A percentile compares a stretch with the other conserved stretches of the same genome.
These are phyloP conservation scores for Capsicum pubescens DNA, from an alignment of 257 asterid species.

Conservation along the genomic window DNA sequence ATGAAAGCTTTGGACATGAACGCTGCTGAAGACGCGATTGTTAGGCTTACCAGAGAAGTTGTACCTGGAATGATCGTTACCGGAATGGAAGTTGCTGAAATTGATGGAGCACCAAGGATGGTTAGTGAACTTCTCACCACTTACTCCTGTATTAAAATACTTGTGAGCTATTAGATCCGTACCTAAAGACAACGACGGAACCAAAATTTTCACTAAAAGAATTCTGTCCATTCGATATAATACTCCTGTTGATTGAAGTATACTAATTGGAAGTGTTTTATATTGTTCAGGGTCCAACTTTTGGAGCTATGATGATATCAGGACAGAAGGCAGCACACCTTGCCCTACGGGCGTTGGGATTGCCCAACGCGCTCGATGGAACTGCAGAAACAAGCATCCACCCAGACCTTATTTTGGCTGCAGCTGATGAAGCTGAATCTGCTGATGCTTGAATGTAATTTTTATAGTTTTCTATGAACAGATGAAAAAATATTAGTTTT, in stretches of 20 bases:
- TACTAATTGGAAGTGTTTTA: not conserved
- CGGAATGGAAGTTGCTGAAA: conserved; percentile 97
- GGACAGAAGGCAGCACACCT: conserved; percentile 57
- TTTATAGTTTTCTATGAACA: not conserved
- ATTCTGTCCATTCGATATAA: no score
- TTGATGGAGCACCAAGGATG: conserved; percentile 95
- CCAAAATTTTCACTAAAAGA: no score
- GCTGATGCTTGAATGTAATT: conserved; percentile 44
- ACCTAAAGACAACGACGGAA: no score
- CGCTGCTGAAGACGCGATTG: conserved; percentile 91
- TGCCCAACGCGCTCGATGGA: conserved; percentile 46
- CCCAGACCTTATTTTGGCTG: conserved; percentile 41
- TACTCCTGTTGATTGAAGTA: not conserved
- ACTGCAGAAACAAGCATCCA: conserved; percentile 29
- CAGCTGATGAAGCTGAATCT: conserved; percentile 40
- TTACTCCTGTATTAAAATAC: not conserved
- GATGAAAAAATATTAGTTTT: not conserved
- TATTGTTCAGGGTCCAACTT: conserved; percentile 44
- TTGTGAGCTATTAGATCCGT: not conserved
- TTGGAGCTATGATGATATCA: conserved; percentile 60
- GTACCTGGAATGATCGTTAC: conserved; percentile 97
- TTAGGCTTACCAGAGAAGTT: conserved; percentile 77
- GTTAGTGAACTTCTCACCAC: conserved; percentile 35
- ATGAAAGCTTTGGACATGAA: conserved; percentile 98
- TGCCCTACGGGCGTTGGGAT: conserved; percentile 41